Evolutionary conservation across 768 basidiomycete genomes (phyloP).

Genomic region (Boletus subcaerulescens): DNA sequence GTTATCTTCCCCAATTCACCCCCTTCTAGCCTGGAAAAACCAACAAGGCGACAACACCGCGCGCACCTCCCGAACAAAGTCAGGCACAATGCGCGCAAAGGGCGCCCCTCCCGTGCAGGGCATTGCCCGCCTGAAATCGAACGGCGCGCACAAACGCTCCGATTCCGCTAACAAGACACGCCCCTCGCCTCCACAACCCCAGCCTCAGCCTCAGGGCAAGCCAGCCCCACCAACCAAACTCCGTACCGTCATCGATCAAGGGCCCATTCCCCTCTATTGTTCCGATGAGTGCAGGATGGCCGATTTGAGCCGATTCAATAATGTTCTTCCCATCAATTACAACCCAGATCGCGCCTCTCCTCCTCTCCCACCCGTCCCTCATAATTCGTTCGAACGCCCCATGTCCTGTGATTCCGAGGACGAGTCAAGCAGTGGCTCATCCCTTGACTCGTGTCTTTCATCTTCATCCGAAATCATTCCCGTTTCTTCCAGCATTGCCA

Average conservation of each 20-base stretch:
- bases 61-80: conserved; percentile 35
- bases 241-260: conserved; percentile 74
- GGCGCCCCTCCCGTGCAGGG: conserved; percentile 49
- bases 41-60: conserved; percentile 22
- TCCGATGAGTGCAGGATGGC: conserved; percentile 69
- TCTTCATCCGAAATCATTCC: conserved; percentile 23
- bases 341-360: conserved; percentile 45
- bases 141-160: conserved; percentile 49
- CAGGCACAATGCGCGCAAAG: conserved; percentile 35
- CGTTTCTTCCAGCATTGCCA: conserved; percentile 34
- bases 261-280: conserved; percentile 80
- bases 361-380: conserved; percentile 39
- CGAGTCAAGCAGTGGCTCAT: conserved; percentile 41
- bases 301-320: conserved; percentile 48
- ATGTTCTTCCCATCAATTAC: conserved; percentile 44
- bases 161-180: conserved; percentile 22
- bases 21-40: conserved; percentile 25
- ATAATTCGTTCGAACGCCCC: conserved; percentile 33
- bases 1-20: conserved; percentile 6
- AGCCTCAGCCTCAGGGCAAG: conserved; percentile 18
- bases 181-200: conserved; percentile 19
- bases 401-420: conserved; percentile 36
- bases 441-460: conserved; percentile 33
- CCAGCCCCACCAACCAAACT: conserved; percentile 42
- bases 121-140: conserved; percentile 60